Percentiles rank a stretch among this genome's conserved stretches.
phyloP scores from a whole-genome alignment of 1,284 basidiomycete species.

The Ceratobasidium sp. region DNA sequence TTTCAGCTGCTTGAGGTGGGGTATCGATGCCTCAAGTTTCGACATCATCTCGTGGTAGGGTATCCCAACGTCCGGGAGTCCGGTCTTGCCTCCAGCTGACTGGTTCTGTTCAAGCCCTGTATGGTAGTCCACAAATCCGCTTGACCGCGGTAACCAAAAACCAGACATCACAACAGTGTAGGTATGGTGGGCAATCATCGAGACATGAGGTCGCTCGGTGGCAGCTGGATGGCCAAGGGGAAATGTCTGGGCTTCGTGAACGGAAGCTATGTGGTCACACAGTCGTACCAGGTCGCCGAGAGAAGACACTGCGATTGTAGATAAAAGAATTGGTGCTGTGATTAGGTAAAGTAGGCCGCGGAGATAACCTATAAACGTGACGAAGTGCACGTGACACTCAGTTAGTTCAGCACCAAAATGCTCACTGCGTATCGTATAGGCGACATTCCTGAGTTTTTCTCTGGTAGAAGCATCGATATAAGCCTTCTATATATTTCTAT shows the following conservation, averaged over 20 bases:
- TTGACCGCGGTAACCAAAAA: background rate
- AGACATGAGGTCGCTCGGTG: constrained; percentile 3
- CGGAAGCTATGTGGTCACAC: constrained; percentile 15
- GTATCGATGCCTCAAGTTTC: constrained; percentile 14
- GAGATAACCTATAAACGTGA: no score
- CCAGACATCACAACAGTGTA: constrained; percentile 1
- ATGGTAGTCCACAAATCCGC: constrained; percentile 1
- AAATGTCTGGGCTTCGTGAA: constrained; percentile 15
- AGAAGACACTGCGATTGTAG: constrained; percentile 18
- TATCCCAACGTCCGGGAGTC: constrained; percentile 3
- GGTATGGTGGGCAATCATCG: constrained; percentile 17
- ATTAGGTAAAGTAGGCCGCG: no score
- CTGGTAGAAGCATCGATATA: no score
- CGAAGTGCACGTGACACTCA: no score
- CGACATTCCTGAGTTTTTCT: no score
- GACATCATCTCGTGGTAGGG: constrained; percentile 13
- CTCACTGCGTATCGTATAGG: no score
- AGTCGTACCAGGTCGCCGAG: constrained; percentile 14
- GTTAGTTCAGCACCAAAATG: no score
- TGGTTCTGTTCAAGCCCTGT: constrained; percentile 16
- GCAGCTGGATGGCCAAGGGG: background rate
- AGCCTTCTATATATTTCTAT: no score
- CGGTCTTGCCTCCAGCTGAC: background rate
- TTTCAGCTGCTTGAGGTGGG: constrained; percentile 17
- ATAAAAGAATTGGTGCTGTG: background rate